Percentiles rank a stretch among this genome's conserved stretches.
These are phyloP conservation scores for Grigorovia yakushimaensis DNA, from an alignment of 805 yeast species.

Conservation along the genomic window DNA sequence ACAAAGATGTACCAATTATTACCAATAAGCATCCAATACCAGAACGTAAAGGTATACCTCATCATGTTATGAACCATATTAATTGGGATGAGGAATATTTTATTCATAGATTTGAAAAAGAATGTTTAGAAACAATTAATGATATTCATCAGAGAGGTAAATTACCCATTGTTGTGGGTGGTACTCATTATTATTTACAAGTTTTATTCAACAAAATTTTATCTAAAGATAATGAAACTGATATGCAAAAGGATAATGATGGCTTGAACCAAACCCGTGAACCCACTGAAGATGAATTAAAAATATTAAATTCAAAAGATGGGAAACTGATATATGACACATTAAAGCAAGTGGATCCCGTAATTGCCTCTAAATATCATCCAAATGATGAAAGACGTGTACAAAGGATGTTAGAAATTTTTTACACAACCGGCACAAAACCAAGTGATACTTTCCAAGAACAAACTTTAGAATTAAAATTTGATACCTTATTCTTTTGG, in stretches of 20 bases:
- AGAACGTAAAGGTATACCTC: conserved; percentile 67
- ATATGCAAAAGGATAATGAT: conserved; percentile 3
- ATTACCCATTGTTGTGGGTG: conserved; percentile 85
- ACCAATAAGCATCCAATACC: conserved; percentile 85
- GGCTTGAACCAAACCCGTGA: conserved; percentile 1
- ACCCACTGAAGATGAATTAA: conserved; percentile 27
- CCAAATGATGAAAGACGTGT: conserved; percentile 81
- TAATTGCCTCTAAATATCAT: conserved; percentile 71
- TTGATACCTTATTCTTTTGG: conserved; percentile 70
- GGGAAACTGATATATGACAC: conserved; percentile 31
- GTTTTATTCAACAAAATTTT: conserved; percentile 52
- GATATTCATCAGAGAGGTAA: conserved; percentile 61
- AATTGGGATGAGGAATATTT: conserved; percentile 73
- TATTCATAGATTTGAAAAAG: conserved; percentile 67
- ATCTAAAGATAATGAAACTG: conserved; percentile 2
- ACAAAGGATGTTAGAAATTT: conserved; percentile 73
- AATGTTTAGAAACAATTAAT: conserved; percentile 52
- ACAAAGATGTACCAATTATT: conserved; percentile 58
- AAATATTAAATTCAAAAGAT: conserved; percentile 41
- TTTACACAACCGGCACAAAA: conserved; percentile 49
- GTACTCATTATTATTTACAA: conserved; percentile 89
- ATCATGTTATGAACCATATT: conserved; percentile 82
- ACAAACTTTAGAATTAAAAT: conserved; percentile 52
- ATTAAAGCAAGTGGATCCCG: conserved; percentile 53
- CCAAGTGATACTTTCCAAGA: conserved; percentile 63